Percentiles rank a stretch among this genome's conserved stretches.
Evolutionary conservation across 2,329 filamentous ascomycete species (phyloP).

Genomic region (Verticillium alfalfae): DNA sequence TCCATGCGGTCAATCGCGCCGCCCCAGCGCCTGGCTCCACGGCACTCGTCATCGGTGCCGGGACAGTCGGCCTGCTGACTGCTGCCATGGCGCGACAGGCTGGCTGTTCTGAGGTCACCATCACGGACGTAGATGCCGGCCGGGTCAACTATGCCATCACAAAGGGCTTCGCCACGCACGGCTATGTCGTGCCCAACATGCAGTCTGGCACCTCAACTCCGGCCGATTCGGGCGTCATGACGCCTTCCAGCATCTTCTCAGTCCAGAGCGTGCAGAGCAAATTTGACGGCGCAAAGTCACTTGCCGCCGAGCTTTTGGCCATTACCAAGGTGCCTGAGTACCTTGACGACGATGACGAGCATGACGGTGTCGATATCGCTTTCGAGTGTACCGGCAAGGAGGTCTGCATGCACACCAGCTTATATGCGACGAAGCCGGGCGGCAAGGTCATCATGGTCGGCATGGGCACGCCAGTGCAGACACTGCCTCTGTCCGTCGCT

Average conservation of each 20-base stretch:
- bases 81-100: slow-evolving; percentile 58
- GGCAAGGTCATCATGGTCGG: slow-evolving; percentile 72
- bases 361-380: slow-evolving; percentile 61
- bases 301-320: slow-evolving; percentile 44
- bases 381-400: slow-evolving; percentile 78
- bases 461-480: slow-evolving; percentile 74
- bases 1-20: slow-evolving; percentile 55
- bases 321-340: slow-evolving; percentile 22
- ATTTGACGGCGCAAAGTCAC: slow-evolving; percentile 43
- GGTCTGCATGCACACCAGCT: slow-evolving; percentile 67
- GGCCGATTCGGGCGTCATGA: slow-evolving; percentile 30
- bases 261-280: slow-evolving; percentile 41
- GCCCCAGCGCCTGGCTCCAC: slow-evolving; percentile 45
- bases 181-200: slow-evolving; percentile 43
- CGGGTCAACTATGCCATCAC: slow-evolving; percentile 55
- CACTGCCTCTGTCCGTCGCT: slow-evolving; percentile 65
- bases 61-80: slow-evolving; percentile 57
- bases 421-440: slow-evolving; percentile 65
- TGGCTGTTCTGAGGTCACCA: slow-evolving; percentile 53
- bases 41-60: slow-evolving; percentile 59
- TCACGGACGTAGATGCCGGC: slow-evolving; percentile 54
- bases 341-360: slow-evolving; percentile 36
- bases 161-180: slow-evolving; percentile 55
- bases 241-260: slow-evolving; percentile 38
- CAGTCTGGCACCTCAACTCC: slow-evolving; percentile 43